Evolutionary conservation across 192 early-diverging fungal species (phyloP).

Genomic region (Spizellomyces sp.): DNA sequence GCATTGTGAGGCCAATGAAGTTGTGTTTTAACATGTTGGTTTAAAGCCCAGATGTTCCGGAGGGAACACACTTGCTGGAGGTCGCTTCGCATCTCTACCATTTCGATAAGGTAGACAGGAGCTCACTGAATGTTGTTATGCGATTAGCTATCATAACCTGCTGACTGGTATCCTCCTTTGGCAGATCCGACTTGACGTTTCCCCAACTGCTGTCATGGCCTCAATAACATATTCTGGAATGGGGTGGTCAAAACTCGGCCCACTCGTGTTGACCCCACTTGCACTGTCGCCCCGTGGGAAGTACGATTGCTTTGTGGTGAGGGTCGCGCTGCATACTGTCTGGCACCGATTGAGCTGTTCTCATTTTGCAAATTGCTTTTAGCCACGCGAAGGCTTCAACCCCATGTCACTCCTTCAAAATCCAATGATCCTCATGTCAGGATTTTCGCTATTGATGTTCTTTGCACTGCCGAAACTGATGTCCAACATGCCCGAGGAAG

Average conservation of each 20-base stretch:
- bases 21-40: not conserved
- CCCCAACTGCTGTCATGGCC: constrained; percentile 1
- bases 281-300: constrained; percentile 5
- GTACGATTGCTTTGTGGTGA: constrained; percentile 32
- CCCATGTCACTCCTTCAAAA: constrained; percentile 60
- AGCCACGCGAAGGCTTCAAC: constrained; percentile 61
- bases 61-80: constrained; percentile 42
- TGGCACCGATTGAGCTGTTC: not conserved
- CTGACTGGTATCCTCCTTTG: not conserved
- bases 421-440: constrained; percentile 72
- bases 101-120: constrained; percentile 34
- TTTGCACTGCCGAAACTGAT: constrained; percentile 68
- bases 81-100: constrained; percentile 32
- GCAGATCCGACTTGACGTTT: constrained; percentile 22
- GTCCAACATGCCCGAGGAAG: constrained; percentile 61
- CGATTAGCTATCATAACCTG: not conserved
- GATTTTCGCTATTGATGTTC: constrained; percentile 56
- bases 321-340: not conserved
- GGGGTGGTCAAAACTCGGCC: not conserved
- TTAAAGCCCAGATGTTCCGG: constrained; percentile 35
- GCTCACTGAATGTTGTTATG: not conserved
- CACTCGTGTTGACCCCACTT: constrained; percentile 13
- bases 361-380: not conserved
- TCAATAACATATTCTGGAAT: constrained; percentile 17
- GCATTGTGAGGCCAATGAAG: not conserved